Conservation (phyloP, 805 yeast genomes). For the Candida koratica region DNA sequence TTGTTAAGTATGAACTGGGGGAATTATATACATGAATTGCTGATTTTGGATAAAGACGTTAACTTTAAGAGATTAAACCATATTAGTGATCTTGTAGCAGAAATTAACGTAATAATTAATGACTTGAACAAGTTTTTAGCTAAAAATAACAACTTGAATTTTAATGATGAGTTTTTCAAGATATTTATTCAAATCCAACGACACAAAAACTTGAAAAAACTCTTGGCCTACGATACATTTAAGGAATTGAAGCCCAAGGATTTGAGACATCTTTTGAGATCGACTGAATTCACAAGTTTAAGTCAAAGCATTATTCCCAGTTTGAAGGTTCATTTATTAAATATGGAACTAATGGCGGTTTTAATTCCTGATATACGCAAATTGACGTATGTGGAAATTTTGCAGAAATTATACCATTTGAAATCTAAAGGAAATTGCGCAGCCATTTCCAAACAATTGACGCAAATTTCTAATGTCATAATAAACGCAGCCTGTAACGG, state of each 20-base stretch:
- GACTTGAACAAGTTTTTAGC: conserved; percentile 18
- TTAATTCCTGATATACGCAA: background rate
- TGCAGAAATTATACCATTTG: conserved; percentile 7
- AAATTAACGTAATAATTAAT: conserved; percentile 17
- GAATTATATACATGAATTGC: conserved; percentile 18
- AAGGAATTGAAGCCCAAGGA: conserved; percentile 8
- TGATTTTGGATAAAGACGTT: conserved; percentile 20
- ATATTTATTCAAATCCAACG: conserved; percentile 23
- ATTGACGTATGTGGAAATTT: conserved; percentile 5
- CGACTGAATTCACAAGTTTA: conserved; percentile 3
- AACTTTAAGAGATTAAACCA: conserved; percentile 16
- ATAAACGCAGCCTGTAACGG: conserved; percentile 13
- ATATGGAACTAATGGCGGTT: conserved; percentile 5
- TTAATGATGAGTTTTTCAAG: conserved; percentile 16
- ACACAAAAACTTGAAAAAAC: conserved; percentile 19
- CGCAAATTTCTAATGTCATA: conserved; percentile 2
- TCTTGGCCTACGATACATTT: conserved; percentile 15
- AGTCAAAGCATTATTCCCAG: background rate
- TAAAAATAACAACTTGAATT: conserved; percentile 12
- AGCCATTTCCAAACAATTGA: background rate
- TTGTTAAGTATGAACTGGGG: conserved; percentile 12
- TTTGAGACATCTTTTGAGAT: conserved; percentile 5
- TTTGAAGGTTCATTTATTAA: background rate
- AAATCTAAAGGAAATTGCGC: background rate
- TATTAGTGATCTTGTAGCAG: conserved; percentile 17